Evolutionary conservation across 345 rosid species (phyloP).

Genomic region (Salix suchowensis): DNA sequence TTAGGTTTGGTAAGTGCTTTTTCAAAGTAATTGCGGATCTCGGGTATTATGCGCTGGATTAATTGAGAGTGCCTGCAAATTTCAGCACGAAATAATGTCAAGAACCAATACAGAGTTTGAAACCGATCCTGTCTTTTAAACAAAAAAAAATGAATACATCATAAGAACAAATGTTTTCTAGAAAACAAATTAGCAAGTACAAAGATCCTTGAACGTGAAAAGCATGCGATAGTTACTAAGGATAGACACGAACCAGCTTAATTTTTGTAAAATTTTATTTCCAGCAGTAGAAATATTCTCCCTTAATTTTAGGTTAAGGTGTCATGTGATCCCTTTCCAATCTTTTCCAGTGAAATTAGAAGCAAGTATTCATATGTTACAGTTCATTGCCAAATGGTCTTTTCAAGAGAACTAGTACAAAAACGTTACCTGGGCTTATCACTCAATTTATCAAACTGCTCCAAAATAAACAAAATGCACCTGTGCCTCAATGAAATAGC

Average conservation of each 20-base stretch:
- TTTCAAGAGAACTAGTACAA: neutral
- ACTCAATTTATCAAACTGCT: constrained; percentile 80
- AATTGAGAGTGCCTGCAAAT: constrained; percentile 54
- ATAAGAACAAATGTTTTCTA: neutral
- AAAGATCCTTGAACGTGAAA: neutral
- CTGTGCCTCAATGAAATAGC: constrained; percentile 87
- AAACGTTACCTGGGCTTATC: constrained; percentile 58
- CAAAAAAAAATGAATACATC: too few relatives aligned
- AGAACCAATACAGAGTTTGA: neutral
- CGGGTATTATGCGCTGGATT: constrained; percentile 68
- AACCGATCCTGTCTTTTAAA: neutral
- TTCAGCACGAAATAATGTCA: neutral
- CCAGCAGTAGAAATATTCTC: neutral
- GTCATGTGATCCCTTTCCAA: neutral
- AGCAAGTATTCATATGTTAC: neutral
- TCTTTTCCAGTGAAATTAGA: neutral
- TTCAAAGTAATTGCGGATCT: constrained; percentile 69
- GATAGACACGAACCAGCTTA: neutral
- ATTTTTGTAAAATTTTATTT: neutral
- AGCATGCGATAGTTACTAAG: neutral
- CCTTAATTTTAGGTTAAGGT: neutral
- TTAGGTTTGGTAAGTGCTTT: constrained; percentile 67
- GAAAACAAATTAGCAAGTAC: neutral
- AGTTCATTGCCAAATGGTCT: neutral
- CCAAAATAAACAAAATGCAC: constrained; percentile 86